Percentiles rank a stretch among this genome's conserved stretches.
Conservation (phyloP, 495 filamentous ascomycete genomes). For the Margaritispora aquatica region DNA sequence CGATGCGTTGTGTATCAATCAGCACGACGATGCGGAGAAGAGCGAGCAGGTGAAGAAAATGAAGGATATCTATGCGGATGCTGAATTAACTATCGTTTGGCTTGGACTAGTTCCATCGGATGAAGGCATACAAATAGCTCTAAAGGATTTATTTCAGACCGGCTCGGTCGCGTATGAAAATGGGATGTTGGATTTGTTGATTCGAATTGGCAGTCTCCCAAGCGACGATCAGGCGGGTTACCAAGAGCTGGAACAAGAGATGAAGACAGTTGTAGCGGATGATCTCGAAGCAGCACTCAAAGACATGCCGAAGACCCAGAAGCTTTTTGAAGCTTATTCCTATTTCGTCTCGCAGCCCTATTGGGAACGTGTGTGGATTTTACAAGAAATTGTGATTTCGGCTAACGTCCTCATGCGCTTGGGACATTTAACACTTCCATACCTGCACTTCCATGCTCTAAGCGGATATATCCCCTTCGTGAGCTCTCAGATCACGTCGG, state of each 20-base stretch:
- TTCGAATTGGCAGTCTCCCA: background rate
- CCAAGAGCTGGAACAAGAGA: background rate
- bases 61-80: background rate
- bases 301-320: background rate
- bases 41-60: slow-evolving; percentile 2
- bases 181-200: background rate
- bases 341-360: background rate
- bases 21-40: slow-evolving; percentile 2
- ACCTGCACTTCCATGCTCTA: background rate
- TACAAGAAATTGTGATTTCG: slow-evolving; percentile 6
- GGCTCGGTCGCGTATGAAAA: background rate
- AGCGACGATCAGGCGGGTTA: background rate
- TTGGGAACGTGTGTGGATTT: slow-evolving; percentile 5
- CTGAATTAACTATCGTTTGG: slow-evolving; percentile 1
- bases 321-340: background rate
- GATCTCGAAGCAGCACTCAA: background rate
- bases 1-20: slow-evolving; percentile 4
- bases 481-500: background rate
- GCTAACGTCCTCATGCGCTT: background rate
- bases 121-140: background rate
- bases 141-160: background rate
- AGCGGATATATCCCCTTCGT: background rate
- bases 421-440: background rate
- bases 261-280: background rate
- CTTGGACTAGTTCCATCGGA: background rate